phyloP scores from a whole-genome alignment of 306 rosid species.

The Cicer yamashitae region DNA sequence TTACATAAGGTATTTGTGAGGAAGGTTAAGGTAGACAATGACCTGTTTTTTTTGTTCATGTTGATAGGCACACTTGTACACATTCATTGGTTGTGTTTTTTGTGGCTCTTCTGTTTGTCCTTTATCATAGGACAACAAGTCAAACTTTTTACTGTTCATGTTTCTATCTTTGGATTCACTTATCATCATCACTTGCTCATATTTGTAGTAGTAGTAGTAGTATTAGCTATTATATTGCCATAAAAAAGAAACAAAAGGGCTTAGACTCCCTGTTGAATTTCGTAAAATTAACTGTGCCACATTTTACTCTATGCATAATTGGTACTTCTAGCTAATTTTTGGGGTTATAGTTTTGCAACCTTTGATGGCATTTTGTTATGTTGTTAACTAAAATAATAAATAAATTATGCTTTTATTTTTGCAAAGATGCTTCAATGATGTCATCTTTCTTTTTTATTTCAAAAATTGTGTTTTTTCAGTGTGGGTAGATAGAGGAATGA shows the following conservation, averaged over 20 bases:
- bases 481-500: no score
- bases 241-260: neutral
- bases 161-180: slow-evolving; percentile 60
- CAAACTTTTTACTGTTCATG: slow-evolving; percentile 46
- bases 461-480: no score
- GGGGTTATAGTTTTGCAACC: no score
- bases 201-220: neutral
- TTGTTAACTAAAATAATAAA: no score
- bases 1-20: slow-evolving; percentile 36
- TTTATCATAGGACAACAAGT: slow-evolving; percentile 46
- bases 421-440: no score
- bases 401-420: no score
- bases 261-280: slow-evolving; percentile 29
- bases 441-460: no score
- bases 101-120: slow-evolving; percentile 42
- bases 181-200: slow-evolving; percentile 51
- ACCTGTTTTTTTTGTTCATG: slow-evolving; percentile 49
- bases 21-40: slow-evolving; percentile 50
- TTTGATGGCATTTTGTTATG: no score
- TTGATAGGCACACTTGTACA: slow-evolving; percentile 46
- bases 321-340: no score
- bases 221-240: slow-evolving; percentile 20
- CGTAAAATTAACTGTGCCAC: neutral
- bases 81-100: slow-evolving; percentile 53
- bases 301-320: slow-evolving; percentile 3